These are phyloP conservation scores for Mesembryanthemum crystallinum DNA, from an alignment of 148 eudicot genomes.

Conservation along the genomic window DNA sequence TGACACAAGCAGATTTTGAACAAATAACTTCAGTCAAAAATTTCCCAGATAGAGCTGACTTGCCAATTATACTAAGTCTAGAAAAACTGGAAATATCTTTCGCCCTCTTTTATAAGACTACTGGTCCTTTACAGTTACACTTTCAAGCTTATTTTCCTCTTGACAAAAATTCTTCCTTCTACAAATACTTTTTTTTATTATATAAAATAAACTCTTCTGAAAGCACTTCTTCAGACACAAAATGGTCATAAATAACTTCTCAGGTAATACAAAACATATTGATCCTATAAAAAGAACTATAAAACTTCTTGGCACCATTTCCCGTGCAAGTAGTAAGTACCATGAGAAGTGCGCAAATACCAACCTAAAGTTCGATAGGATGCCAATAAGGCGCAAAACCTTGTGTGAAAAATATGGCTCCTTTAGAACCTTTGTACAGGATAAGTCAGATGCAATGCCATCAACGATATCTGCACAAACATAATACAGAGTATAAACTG, in stretches of 20 bases:
- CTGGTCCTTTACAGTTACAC: background rate
- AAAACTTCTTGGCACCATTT: background rate
- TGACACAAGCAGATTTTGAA: background rate
- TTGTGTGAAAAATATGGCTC: constrained; percentile 86
- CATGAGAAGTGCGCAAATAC: constrained; percentile 26
- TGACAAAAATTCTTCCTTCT: background rate
- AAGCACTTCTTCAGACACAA: background rate
- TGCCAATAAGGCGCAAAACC: constrained; percentile 61
- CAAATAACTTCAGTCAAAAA: background rate
- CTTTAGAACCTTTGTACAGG: constrained; percentile 40
- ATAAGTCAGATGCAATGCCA: constrained; percentile 44
- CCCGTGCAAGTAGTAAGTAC: constrained; percentile 1
- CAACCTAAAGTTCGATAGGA: constrained; percentile 77
- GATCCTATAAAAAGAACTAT: background rate
- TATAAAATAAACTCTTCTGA: background rate
- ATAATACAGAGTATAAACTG: constrained; percentile 3
- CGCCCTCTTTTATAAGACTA: background rate
- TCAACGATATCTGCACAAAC: constrained; percentile 35
- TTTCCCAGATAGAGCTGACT: background rate
- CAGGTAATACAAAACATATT: background rate
- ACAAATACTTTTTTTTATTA: too few relatives aligned
- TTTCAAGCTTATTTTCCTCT: background rate
- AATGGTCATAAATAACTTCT: background rate
- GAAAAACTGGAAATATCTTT: background rate
- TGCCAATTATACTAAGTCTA: background rate